Evolutionary conservation across 2,329 filamentous ascomycete genomes (phyloP).

Genomic region (Samsoniella hepiali): DNA sequence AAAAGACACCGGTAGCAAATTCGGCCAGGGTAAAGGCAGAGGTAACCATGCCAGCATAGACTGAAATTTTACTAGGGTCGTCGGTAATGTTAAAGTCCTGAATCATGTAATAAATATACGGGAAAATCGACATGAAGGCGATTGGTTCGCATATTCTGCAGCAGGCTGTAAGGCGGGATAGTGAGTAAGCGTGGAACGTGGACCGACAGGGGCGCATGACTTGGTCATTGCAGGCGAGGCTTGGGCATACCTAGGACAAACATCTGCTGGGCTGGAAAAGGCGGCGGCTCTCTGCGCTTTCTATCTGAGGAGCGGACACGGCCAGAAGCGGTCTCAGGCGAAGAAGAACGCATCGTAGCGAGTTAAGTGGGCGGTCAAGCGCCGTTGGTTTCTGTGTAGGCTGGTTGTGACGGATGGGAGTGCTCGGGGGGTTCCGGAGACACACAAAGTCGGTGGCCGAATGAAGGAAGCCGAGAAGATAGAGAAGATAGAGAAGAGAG

Average conservation of each 20-base stretch:
- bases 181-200: constrained; percentile 8
- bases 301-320: constrained; percentile 24
- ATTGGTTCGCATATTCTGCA: constrained; percentile 98
- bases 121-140: constrained; percentile 99
- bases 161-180: constrained; percentile 56
- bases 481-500: neutral
- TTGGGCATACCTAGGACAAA: constrained; percentile 48
- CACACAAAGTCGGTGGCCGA: neutral
- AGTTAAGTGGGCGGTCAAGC: neutral
- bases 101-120: constrained; percentile 98
- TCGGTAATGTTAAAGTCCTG: constrained; percentile 83
- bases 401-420: neutral
- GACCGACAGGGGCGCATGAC: constrained; percentile 5
- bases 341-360: constrained; percentile 31
- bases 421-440: neutral
- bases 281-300: constrained; percentile 27
- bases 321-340: constrained; percentile 22
- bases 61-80: constrained; percentile 74
- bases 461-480: neutral
- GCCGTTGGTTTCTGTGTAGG: constrained; percentile 16
- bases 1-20: constrained; percentile 87
- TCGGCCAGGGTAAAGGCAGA: constrained; percentile 95
- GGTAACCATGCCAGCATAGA: constrained; percentile 94
- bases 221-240: neutral
- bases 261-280: constrained; percentile 46